Base-by-base conservation (phyloP, 345 rosid genomes). In the Brassica napus region DNA sequence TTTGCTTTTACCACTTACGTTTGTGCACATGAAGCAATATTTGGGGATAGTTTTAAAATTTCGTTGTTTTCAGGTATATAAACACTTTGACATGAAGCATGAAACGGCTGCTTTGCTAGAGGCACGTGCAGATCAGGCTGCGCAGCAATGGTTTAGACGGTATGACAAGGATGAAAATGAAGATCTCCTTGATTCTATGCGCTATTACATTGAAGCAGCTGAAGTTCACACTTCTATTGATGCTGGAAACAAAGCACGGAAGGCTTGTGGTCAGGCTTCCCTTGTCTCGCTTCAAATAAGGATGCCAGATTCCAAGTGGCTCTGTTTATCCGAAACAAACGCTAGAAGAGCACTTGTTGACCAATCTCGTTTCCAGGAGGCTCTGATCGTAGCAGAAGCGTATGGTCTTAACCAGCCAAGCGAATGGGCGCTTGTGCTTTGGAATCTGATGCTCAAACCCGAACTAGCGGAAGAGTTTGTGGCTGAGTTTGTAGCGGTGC, bases 281-380 rank as follows among this genome's bases (percentile, higher is more conserved):
- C 93, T 95, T 18, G 92, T 95, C 76, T 95, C 98, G 69, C 97
- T 95, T 78, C 98, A 94, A 83, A 95, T 95, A 77, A 85, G 99
- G 75, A 91, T 91, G 93, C 99, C 99, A 0, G 99, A 95, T 85
- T 86, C 86, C 49, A 90, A 86, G 78, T 95, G 98, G 99, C 90
- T 95, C 39, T 83, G 85, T 72, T 83, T 89, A 68, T 87, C 94
- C 24, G 98, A 92, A 75, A 95, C 99, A 65, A 93, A 95, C 78
- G 98, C 97, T 14, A 86, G 99, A 82, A 83, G 92, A 69, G 89
- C 89, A 37, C 72, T 93, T 62, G 99, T 93, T 54, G 98, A 91
- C 78, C 99, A 93, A 83, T 88, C 93, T 18, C 92, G 88, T 44
- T 95, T 95, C 85, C 99, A 87, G 71, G 99, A 95, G 87, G 97